Evolutionary conservation across 176 grass and related monocot species (phyloP).

Genomic region (Calamus simplicifolius): DNA sequence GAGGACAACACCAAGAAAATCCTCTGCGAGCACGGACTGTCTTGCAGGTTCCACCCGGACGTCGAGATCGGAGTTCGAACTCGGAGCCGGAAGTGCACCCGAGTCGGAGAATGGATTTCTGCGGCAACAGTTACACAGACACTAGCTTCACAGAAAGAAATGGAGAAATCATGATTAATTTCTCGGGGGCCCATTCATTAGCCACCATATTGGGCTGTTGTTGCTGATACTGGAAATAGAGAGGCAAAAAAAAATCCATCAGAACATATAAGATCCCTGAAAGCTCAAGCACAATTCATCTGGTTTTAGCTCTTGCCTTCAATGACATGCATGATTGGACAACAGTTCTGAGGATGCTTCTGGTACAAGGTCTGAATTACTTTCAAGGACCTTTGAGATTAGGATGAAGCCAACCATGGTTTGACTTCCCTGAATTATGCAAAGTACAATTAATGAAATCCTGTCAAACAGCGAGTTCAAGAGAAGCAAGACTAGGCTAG

Average conservation of each 20-base stretch:
- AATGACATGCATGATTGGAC: constrained; percentile 69
- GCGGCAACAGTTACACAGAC: constrained; percentile 55
- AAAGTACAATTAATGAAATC: background rate
- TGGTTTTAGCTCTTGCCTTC: constrained; percentile 69
- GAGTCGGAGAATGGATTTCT: too few relatives aligned
- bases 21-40: too few relatives aligned
- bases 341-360: constrained; percentile 31
- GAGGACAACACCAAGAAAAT: too few relatives aligned
- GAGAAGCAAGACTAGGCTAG: too few relatives aligned
- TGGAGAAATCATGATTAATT: constrained; percentile 75
- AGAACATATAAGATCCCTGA: constrained; percentile 9
- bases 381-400: constrained; percentile 46
- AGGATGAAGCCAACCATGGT: constrained; percentile 88
- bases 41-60: too few relatives aligned
- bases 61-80: too few relatives aligned
- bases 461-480: too few relatives aligned
- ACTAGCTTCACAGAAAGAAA: constrained; percentile 56
- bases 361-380: constrained; percentile 27
- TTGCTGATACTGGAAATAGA: constrained; percentile 43
- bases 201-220: constrained; percentile 64
- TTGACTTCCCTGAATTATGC: constrained; percentile 40
- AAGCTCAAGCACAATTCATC: constrained; percentile 11
- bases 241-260: constrained; percentile 11
- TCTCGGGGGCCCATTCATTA: constrained; percentile 62
- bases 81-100: too few relatives aligned